Percentiles rank a stretch among this genome's conserved stretches.
These are phyloP conservation scores for Casuarina cunninghamiana DNA, from an alignment of 306 rosid genomes.

Conservation along the genomic window DNA sequence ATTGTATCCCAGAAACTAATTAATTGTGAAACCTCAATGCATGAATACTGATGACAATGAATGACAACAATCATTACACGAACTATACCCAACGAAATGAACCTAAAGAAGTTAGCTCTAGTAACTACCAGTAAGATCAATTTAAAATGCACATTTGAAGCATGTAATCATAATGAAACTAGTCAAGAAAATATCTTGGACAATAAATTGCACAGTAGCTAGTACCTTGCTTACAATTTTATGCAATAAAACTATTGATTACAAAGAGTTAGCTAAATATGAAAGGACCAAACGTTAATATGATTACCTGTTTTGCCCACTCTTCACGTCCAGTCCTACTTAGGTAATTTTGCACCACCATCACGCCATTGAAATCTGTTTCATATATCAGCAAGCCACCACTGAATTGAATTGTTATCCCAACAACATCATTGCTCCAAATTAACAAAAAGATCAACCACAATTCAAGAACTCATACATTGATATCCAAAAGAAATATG, in stretches of 20 bases:
- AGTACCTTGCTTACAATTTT: background rate
- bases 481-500: background rate
- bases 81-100: background rate
- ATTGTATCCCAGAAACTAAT: too few species aligned
- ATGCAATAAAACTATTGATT: background rate
- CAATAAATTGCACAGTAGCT: background rate
- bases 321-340: slow-evolving; percentile 74
- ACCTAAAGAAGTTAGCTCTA: background rate
- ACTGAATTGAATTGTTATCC: slow-evolving; percentile 12
- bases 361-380: slow-evolving; percentile 92
- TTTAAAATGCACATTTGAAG: background rate
- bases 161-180: background rate
- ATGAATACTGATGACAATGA: too few species aligned
- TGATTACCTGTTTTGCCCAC: slow-evolving; percentile 85
- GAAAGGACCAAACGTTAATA: slow-evolving; percentile 18
- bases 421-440: background rate
- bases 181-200: background rate
- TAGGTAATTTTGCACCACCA: slow-evolving; percentile 87
- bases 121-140: background rate
- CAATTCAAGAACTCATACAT: background rate
- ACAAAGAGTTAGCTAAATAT: background rate
- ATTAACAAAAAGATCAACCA: background rate
- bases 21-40: too few species aligned
- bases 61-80: too few species aligned
- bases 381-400: slow-evolving; percentile 25